A percentile compares a stretch with the other conserved stretches of the same genome.
Conservation (phyloP, 2,329 filamentous ascomycete species). For the Xylariaceae sp. region DNA sequence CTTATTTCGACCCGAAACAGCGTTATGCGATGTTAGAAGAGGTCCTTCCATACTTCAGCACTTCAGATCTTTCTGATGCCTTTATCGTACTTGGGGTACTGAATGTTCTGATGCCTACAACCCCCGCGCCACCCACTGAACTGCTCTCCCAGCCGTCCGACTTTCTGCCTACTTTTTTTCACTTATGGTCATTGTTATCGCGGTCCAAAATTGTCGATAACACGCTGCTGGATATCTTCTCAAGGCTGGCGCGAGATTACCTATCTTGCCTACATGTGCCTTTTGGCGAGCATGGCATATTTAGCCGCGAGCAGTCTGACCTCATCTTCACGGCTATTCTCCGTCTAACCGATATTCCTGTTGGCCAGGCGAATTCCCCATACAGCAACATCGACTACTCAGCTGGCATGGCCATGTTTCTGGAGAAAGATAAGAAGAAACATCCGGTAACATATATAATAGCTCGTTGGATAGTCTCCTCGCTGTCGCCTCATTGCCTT, state of each 20-base stretch:
- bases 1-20: conserved; percentile 88
- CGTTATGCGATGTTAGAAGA: conserved; percentile 77
- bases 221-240: conserved; percentile 84
- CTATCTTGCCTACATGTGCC: conserved; percentile 69
- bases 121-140: conserved; percentile 66
- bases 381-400: conserved; percentile 83
- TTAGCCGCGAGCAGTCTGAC: conserved; percentile 85
- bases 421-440: conserved; percentile 91
- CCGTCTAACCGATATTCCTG: conserved; percentile 87
- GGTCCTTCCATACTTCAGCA: conserved; percentile 82
- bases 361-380: conserved; percentile 90
- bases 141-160: conserved; percentile 78
- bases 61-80: conserved; percentile 84
- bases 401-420: conserved; percentile 75
- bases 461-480: conserved; percentile 89
- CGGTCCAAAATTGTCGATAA: conserved; percentile 84
- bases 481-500: conserved; percentile 78
- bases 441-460: conserved; percentile 90
- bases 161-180: conserved; percentile 90
- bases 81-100: conserved; percentile 88
- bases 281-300: conserved; percentile 85
- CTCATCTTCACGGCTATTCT: conserved; percentile 89
- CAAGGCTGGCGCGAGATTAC: conserved; percentile 79
- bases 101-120: conserved; percentile 83
- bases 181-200: conserved; percentile 90